phyloP scores from a whole-genome alignment of 257 asterid species.

The Solanum gandarillasii region DNA sequence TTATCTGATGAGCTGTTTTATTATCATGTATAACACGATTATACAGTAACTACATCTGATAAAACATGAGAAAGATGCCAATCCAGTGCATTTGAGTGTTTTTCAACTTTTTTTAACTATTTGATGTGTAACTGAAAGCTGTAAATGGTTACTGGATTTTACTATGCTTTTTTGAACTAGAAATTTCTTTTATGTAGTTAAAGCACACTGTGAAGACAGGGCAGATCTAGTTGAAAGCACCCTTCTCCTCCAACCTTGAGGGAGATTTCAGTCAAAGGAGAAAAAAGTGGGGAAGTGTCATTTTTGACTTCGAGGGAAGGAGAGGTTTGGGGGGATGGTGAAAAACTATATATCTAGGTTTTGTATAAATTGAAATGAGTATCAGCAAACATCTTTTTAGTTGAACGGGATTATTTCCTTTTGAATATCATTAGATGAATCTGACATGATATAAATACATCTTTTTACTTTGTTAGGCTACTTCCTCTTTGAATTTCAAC shows the following conservation, averaged over 20 bases:
- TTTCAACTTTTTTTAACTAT: not conserved
- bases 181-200: not conserved
- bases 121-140: not conserved
- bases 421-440: not conserved
- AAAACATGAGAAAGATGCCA: not conserved
- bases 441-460: not conserved
- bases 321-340: not conserved
- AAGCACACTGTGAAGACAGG: not conserved
- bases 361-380: not conserved
- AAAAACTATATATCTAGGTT: not conserved
- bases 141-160: not conserved
- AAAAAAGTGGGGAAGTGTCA: not conserved
- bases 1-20: not conserved
- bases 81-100: not conserved
- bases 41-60: not conserved
- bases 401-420: not conserved
- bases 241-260: not conserved
- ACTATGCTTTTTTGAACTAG: not conserved
- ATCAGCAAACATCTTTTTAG: not conserved
- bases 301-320: not conserved
- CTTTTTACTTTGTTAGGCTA: not conserved
- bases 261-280: not conserved
- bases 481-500: not conserved
- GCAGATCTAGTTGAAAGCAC: not conserved
- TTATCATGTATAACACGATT: not conserved